Base-by-base conservation (phyloP, 495 filamentous ascomycete species). In the Aspergillus panamensis region DNA sequence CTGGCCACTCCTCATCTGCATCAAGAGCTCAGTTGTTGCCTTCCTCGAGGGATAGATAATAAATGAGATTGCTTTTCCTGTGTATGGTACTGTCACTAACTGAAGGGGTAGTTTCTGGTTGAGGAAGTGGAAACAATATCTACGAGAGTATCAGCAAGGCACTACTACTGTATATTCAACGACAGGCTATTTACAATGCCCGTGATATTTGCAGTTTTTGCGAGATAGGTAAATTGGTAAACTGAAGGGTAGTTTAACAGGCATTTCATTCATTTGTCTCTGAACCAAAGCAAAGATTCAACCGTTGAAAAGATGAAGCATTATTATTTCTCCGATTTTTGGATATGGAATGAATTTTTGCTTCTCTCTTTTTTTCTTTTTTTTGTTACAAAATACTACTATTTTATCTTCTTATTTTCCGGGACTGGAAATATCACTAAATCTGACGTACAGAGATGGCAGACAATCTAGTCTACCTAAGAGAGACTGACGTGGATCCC, bases 391-490 rank as follows among this genome's bases (percentile, higher is more conserved):
- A 42, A 25, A 25, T 5, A 25, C 25, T 25, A 25, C 2, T 5
- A 21, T 35, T 20, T 44, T 39, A 19, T 53, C 13, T 45, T 21
- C 16, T 48, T 37, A 32, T 4, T 35, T 29, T n/a, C 25, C 13
- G 51, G 51, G 19, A 42, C 35, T 32, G 29, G 12, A 30, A 48
- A 32, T 48, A 53, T 33, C 12, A 14, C 31, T 35, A 10, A 40
- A 51, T 61, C 52, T 56, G 58, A 56, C 58, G 52, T 61, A 61
- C 47, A 48, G 52, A 51, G 29, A 55, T 33, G 53, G 53, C n/a
- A 31, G 47, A 49, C 47, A n/a, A n/a, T n/a, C n/a, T n/a, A n/a
- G n/a, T n/a, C n/a, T n/a, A n/a, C n/a, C n/a, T n/a, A n/a, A n/a
- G 32, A 33, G 42, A 57, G 47, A 45, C 55, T 43, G 57, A 53